Percentiles rank a stretch among this genome's conserved stretches.
These are phyloP conservation scores for Pseudocercospora pini-densiflorae DNA, from an alignment of 2,329 filamentous ascomycete species.

Conservation along the genomic window DNA sequence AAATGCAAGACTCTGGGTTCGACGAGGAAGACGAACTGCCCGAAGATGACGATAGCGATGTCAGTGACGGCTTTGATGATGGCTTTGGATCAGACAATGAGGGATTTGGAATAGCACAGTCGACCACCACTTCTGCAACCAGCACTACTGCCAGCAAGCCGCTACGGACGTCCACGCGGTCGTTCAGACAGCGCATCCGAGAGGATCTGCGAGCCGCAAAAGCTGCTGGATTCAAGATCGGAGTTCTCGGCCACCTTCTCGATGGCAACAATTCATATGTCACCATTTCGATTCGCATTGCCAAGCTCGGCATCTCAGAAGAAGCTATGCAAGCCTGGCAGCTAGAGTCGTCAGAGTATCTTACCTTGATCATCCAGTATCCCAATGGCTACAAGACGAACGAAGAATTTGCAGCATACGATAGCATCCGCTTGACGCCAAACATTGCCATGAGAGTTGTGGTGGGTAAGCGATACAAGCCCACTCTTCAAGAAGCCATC, in stretches of 20 bases:
- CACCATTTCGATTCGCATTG: slow-evolving; percentile 70
- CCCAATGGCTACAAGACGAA: slow-evolving; percentile 64
- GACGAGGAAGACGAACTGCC: slow-evolving; percentile 41
- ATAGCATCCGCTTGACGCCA: slow-evolving; percentile 41
- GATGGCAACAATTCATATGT: slow-evolving; percentile 58
- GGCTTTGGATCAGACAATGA: slow-evolving; percentile 15
- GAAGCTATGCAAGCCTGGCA: slow-evolving; percentile 81
- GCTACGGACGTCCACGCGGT: slow-evolving; percentile 6
- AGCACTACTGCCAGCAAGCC: neutral
- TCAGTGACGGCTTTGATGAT: slow-evolving; percentile 31
- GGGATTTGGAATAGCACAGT: slow-evolving; percentile 1
- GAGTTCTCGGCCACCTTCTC: slow-evolving; percentile 60
- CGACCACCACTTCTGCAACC: slow-evolving; percentile 1
- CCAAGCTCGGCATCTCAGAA: slow-evolving; percentile 72
- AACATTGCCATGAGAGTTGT: slow-evolving; percentile 69
- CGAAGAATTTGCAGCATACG: slow-evolving; percentile 55
- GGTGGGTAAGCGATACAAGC: slow-evolving; percentile 74
- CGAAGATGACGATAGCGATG: slow-evolving; percentile 46
- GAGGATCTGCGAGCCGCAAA: slow-evolving; percentile 66
- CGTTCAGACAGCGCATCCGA: slow-evolving; percentile 35
- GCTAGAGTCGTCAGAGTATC: slow-evolving; percentile 67
- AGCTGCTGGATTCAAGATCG: slow-evolving; percentile 71
- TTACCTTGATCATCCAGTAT: slow-evolving; percentile 74
- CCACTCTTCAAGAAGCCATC: slow-evolving; percentile 60
- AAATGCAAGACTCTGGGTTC: slow-evolving; percentile 47